phyloP scores from a whole-genome alignment of 352 stramenopile species.

The Halophytophthora batemanensis region DNA sequence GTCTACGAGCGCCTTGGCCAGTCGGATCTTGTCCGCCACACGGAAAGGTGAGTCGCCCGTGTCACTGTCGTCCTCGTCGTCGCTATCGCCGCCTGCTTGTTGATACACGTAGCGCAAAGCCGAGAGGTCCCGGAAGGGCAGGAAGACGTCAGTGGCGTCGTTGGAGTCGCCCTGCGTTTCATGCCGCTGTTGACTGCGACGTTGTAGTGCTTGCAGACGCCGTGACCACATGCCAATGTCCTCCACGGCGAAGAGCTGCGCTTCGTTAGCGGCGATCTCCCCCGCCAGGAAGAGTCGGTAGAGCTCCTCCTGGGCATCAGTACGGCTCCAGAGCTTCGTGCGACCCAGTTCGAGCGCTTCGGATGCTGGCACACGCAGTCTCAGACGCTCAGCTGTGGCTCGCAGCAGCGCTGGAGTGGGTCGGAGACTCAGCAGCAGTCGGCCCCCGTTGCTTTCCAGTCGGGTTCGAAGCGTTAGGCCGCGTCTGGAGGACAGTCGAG shows the following conservation, averaged over 20 bases:
- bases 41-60: slow-evolving; percentile 53
- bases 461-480: slow-evolving; percentile 24
- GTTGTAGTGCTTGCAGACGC: slow-evolving; percentile 50
- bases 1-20: slow-evolving; percentile 72
- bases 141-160: slow-evolving; percentile 16
- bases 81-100: slow-evolving; percentile 46
- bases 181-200: slow-evolving; percentile 19
- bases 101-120: slow-evolving; percentile 69
- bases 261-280: slow-evolving; percentile 53
- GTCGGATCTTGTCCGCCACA: slow-evolving; percentile 69
- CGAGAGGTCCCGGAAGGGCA: slow-evolving; percentile 47
- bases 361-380: slow-evolving; percentile 43
- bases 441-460: slow-evolving; percentile 7
- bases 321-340: slow-evolving; percentile 38
- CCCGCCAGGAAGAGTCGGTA: slow-evolving; percentile 68
- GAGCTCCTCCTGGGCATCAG: slow-evolving; percentile 60
- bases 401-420: slow-evolving; percentile 42
- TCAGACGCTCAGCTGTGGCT: slow-evolving; percentile 39
- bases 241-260: slow-evolving; percentile 62
- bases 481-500: slow-evolving; percentile 50
- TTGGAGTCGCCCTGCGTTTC: slow-evolving; percentile 6
- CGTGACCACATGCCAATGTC: slow-evolving; percentile 63
- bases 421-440: slow-evolving; percentile 50
- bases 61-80: slow-evolving; percentile 13
- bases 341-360: slow-evolving; percentile 44